Percentiles rank a stretch among this genome's conserved stretches.
Conservation (phyloP, 1,284 basidiomycete genomes). For the Moniliophthora roreri region DNA sequence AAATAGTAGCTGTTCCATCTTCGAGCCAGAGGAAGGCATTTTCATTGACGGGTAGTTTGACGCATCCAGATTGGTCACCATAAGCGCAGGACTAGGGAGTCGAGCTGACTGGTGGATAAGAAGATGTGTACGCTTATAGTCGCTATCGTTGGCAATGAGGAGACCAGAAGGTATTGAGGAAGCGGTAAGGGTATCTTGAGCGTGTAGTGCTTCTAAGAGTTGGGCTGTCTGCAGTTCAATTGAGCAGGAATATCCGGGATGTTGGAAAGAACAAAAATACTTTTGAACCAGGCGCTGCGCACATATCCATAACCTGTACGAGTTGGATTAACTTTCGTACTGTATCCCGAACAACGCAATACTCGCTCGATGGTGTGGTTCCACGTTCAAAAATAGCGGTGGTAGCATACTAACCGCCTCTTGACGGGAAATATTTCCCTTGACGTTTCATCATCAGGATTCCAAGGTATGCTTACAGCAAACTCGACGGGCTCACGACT, state of each 20-base stretch:
- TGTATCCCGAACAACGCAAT: background rate
- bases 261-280: constrained; percentile 32
- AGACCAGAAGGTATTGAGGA: constrained; percentile 75
- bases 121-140: constrained; percentile 93
- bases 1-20: constrained; percentile 63
- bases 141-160: constrained; percentile 88
- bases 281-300: constrained; percentile 98
- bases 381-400: constrained; percentile 92
- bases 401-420: constrained; percentile 99
- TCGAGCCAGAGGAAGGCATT: constrained; percentile 36
- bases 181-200: constrained; percentile 57
- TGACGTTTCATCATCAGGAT: background rate
- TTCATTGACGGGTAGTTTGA: constrained; percentile 83
- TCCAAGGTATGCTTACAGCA: background rate
- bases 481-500: constrained; percentile 60
- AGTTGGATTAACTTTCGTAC: constrained; percentile 6
- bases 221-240: constrained; percentile 69
- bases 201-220: constrained; percentile 86
- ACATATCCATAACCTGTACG: constrained; percentile 90
- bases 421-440: constrained; percentile 96
- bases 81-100: constrained; percentile 87
- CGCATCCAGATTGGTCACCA: constrained; percentile 97
- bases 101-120: constrained; percentile 98
- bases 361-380: constrained; percentile 82
- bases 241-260: background rate